Evolutionary conservation across 306 rosid genomes (phyloP).

Genomic region (Betula pendula): DNA sequence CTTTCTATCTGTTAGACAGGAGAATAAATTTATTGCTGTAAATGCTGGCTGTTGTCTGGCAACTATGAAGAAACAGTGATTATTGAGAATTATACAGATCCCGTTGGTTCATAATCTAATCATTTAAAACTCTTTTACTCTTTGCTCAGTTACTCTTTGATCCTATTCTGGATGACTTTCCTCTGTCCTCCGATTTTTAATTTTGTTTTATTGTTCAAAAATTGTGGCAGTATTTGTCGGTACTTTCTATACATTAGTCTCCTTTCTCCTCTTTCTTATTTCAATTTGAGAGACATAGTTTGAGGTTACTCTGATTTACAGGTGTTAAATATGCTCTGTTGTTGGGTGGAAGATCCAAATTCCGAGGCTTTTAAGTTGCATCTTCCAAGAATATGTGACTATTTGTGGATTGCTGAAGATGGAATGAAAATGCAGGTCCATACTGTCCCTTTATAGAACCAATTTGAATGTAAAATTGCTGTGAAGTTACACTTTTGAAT

Average conservation of each 20-base stretch:
- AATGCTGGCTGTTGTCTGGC: slow-evolving; percentile 3
- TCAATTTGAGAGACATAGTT: slow-evolving; percentile 23
- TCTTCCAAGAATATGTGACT: slow-evolving; percentile 82
- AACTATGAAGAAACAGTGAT: slow-evolving; percentile 9
- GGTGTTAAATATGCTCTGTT: slow-evolving; percentile 87
- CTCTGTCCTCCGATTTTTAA: background rate
- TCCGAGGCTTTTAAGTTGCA: slow-evolving; percentile 88
- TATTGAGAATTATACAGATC: background rate
- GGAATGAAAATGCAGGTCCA: slow-evolving; percentile 95
- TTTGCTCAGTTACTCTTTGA: background rate
- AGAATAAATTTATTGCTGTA: slow-evolving; percentile 10
- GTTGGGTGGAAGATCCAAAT: slow-evolving; percentile 89
- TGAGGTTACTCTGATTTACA: slow-evolving; percentile 30
- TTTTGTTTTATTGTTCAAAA: background rate
- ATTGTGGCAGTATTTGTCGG: background rate
- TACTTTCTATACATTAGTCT: background rate
- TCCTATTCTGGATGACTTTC: slow-evolving; percentile 13
- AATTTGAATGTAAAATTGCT: background rate
- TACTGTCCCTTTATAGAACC: background rate
- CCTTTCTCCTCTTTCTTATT: background rate
- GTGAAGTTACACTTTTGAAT: slow-evolving; percentile 3
- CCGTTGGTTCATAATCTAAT: background rate
- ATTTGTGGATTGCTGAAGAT: slow-evolving; percentile 91
- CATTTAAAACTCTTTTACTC: slow-evolving; percentile 1
- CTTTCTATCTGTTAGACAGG: slow-evolving; percentile 22